Base-by-base conservation (phyloP, 768 basidiomycete species). In the Phallus indusiatus region DNA sequence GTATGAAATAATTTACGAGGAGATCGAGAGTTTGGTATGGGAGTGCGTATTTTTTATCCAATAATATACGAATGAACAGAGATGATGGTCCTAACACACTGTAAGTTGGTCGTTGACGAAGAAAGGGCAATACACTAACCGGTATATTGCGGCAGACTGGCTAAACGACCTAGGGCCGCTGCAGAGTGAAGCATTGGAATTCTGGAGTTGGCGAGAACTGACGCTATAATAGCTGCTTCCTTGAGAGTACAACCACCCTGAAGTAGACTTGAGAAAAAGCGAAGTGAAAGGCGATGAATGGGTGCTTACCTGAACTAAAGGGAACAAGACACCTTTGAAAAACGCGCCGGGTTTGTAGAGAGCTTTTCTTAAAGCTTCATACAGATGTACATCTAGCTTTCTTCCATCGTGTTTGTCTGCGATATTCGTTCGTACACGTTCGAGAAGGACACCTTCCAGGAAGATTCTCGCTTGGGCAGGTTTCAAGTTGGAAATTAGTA, bases 1-100 rank as follows among this genome's bases (percentile, higher is more conserved):
- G 87, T 66, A 98, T 93, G 70, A 96, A 99, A 75, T 99, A 96
- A 78, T 96, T 95, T 12, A 97, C 94, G 60, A 99, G 82, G 2
- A 91, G 89, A 68, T 99, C 96, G 55, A 99, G 83, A 28, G 96
- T 95, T 74, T 98, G 95, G 78, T 94, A 99, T 0, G 96, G 96
- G 33, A 99, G 76, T 61, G 96, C 92, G 69, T 94, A 90, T 70
- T 99, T 99, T 74, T 99, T 99, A 76, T 99, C 96, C 53, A 97
- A 76, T 33, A 99, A 76, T 12, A 98, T 88, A 18, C 96, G 91
- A 69, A 99, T 94, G 76, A 99, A 97, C 20, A 99, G 80, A 11
- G 94, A 96, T 64, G 93, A 96, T 0, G 96, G 89, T 2, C 94
- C 93, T 78, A 55, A 34, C 50, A 49, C 4, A 17, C 11, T 7